Base-by-base conservation (phyloP, 805 yeast genomes). In the Saturnispora mendoncae region DNA sequence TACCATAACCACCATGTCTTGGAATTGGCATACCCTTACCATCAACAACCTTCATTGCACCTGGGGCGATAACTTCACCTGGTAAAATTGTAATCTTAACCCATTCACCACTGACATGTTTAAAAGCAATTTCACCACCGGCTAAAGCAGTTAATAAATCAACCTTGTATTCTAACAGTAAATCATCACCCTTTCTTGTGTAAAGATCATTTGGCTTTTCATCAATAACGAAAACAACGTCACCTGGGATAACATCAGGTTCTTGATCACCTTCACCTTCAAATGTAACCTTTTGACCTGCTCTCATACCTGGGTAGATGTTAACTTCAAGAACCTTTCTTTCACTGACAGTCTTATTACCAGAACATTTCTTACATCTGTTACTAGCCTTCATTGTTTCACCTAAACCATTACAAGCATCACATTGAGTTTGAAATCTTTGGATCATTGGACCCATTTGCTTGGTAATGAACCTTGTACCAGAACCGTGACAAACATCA, bases 401-500 rank as follows among this genome's bases (percentile, higher is more conserved):
- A 62, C 99, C 99, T 46, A 81, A 72, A 60, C 97, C 98, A 51
- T 77, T 67, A 78, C 99, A 92, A 45, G 66, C 80, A 53, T 84
- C 90, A 82, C 99, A 92, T 41, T 78, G 79, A 35, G 94, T 78
- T 70, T 92, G 97, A 78, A 84, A 84, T 73, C 96, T 84, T 71
- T 92, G 99, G 57, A 92, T 84, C 88, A 92, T 86, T 51, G 95
- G 96, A 54, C 99, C 99, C 96, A 92, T 88, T 68, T 92, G 97
- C 71, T 95, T 84, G 40, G 96, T 85, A 51, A 87, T 82, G 51
- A 90, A 81, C 65, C 77, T 84, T 64, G 81, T 67, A 75, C 99
- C 99, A 55, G 75, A 73, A 65, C 99, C 99, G 58, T 76, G 74
- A 79, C 99, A 92, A 30, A 77, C 62, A 39, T 78, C 51, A 78